Evolutionary conservation across 371 early-diverging fungal species (phyloP).

Genomic region (Mucor piriformis): DNA sequence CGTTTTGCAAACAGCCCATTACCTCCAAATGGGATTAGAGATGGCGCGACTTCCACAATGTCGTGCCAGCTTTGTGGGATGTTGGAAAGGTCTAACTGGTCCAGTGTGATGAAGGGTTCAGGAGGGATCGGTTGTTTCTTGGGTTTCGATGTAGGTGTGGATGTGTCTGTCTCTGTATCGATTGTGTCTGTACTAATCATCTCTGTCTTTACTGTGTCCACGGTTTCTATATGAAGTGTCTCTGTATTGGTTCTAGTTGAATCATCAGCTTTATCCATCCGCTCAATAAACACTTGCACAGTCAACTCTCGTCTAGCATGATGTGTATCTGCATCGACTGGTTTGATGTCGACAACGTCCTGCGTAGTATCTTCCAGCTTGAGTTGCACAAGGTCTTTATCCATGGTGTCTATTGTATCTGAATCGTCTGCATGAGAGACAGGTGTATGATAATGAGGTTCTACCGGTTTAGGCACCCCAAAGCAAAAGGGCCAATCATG

Average conservation of each 20-base stretch:
- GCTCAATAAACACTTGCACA: no score
- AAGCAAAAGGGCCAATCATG: slow-evolving; percentile 82
- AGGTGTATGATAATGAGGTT: slow-evolving; percentile 12
- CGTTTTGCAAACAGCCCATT: slow-evolving; percentile 79
- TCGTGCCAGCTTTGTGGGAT: slow-evolving; percentile 55
- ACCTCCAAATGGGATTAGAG: slow-evolving; percentile 47
- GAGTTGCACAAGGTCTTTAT: not conserved
- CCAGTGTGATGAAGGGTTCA: slow-evolving; percentile 7
- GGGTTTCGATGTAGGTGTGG: not conserved
- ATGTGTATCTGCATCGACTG: not conserved
- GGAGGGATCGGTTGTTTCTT: not conserved
- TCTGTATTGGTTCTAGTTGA: no score
- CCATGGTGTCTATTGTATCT: not conserved
- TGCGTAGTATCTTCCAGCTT: not conserved
- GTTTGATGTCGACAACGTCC: no score
- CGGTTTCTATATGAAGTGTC: no score
- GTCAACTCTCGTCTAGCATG: not conserved
- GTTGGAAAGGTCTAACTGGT: slow-evolving; percentile 24
- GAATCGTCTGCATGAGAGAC: not conserved
- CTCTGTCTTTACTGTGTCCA: no score
- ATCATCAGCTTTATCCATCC: no score
- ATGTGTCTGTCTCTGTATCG: no score
- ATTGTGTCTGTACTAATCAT: no score
- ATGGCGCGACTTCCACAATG: slow-evolving; percentile 33
- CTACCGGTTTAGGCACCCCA: slow-evolving; percentile 39